Percentiles rank a stretch among this genome's conserved stretches.
Conservation (phyloP, 306 rosid species). For the Dalbergia oliveri region DNA sequence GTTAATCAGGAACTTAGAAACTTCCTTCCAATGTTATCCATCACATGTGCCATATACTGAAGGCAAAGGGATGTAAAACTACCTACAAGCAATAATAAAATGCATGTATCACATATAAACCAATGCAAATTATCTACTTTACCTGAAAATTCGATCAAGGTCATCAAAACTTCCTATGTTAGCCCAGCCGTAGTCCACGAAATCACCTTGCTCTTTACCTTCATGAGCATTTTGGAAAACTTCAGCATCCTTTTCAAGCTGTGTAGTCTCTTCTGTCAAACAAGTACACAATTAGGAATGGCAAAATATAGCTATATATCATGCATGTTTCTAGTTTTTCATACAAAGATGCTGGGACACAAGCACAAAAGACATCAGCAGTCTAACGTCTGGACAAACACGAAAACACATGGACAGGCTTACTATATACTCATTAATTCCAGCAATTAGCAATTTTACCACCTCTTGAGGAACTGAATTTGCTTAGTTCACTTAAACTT, state of each 20-base stretch:
- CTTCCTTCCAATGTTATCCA: slow-evolving; percentile 37
- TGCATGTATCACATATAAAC: slow-evolving; percentile 26
- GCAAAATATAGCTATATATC: slow-evolving; percentile 17
- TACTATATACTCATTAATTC: slow-evolving; percentile 38
- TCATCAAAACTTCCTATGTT: slow-evolving; percentile 95
- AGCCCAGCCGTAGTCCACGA: slow-evolving; percentile 90
- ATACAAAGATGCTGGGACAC: slow-evolving; percentile 7
- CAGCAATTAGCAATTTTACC: slow-evolving; percentile 52
- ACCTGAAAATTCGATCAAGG: slow-evolving; percentile 92
- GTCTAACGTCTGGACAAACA: slow-evolving; percentile 22
- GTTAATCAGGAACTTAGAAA: slow-evolving; percentile 24
- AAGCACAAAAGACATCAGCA: slow-evolving; percentile 41
- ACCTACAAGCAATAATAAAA: slow-evolving; percentile 10
- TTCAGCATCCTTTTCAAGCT: slow-evolving; percentile 62
- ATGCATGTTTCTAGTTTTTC: slow-evolving; percentile 35
- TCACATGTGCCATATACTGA: not conserved
- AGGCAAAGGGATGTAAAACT: slow-evolving; percentile 35
- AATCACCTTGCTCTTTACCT: slow-evolving; percentile 80
- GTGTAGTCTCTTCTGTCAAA: slow-evolving; percentile 64
- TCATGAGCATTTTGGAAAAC: slow-evolving; percentile 60
- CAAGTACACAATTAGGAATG: slow-evolving; percentile 45
- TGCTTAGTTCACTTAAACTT: slow-evolving; percentile 54
- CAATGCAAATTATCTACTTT: slow-evolving; percentile 44
- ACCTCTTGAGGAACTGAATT: slow-evolving; percentile 54
- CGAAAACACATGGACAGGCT: slow-evolving; percentile 19